Evolutionary conservation across 108 stramenopile species (phyloP), one percentile per base, ranked within the genome.

Genomic region (Discostella pseudostelligera): DNA sequence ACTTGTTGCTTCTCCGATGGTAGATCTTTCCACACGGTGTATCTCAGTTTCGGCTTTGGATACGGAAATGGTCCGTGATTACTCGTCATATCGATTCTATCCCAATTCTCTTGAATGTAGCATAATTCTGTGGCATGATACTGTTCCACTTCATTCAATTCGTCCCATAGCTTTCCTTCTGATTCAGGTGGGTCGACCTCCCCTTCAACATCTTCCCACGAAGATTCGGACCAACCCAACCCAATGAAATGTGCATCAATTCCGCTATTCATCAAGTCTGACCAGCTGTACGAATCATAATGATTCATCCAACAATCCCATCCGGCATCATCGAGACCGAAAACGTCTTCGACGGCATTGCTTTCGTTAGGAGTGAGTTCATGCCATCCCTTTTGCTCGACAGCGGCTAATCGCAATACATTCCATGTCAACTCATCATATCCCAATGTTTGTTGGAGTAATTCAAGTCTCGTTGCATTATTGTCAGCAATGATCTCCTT

Each of bases 301-400:
- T 74, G 73, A 36, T 68, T 74, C n/a, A 40, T 39, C 44, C 56
- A 67, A 50, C 73, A 74, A 65, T 74, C 73, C 73, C 73, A 74
- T 8, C 43, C 51, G 12, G 0, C 2, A 20, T 46, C 46, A 19
- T 40, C 59, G 26, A 70, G 51, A 39, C 69, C 69, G 1, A 62
- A 8, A 2, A 28, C 35, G 14, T 37, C 49, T 25, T 6, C 45
- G 17, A 42, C 67, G 19, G 28, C 24, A 16, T 69, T 28, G 19
- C 28, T 26, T 29, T 58, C 57, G 16, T 29, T n/a, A 24, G 16
- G 25, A 25, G 43, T 25, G 26, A 48, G n/a, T 32, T 48, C 44
- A 45, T 13, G 43, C 21, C 44, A 19, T 6, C 58, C 39, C 28
- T 47, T 29, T 24, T 29, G 29, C 26, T 69, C 67, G 25, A 69